These are phyloP conservation scores for Theobroma cacao DNA, from an alignment of 345 rosid species.

Conservation along the genomic window DNA sequence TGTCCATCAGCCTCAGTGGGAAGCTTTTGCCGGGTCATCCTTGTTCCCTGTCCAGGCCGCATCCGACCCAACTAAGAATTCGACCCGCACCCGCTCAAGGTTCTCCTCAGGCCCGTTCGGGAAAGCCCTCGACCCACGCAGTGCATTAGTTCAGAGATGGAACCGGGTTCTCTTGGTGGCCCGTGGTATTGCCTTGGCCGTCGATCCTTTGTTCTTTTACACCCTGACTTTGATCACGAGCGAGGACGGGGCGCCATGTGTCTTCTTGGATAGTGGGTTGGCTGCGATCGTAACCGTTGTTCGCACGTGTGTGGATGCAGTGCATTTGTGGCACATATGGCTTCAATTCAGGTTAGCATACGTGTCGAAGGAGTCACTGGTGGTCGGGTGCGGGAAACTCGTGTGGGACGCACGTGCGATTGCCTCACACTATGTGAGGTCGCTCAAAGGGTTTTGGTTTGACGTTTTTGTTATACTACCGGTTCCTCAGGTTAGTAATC, in stretches of 20 bases:
- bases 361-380: constrained; percentile 78
- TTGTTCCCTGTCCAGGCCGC: constrained; percentile 64
- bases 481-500: constrained; percentile 69
- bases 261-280: constrained; percentile 71
- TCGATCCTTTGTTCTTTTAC: constrained; percentile 88
- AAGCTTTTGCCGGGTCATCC: constrained; percentile 90
- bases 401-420: constrained; percentile 88
- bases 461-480: constrained; percentile 87
- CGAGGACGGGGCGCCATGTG: constrained; percentile 56
- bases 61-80: neutral
- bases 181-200: constrained; percentile 72
- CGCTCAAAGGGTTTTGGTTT: constrained; percentile 82
- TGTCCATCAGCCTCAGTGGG: constrained; percentile 84
- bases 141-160: constrained; percentile 66
- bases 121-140: constrained; percentile 62
- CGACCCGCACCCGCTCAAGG: constrained; percentile 15
- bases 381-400: constrained; percentile 88
- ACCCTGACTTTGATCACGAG: constrained; percentile 52
- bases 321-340: constrained; percentile 73
- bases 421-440: constrained; percentile 60
- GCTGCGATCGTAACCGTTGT: constrained; percentile 66
- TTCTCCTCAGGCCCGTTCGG: constrained; percentile 25
- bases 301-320: constrained; percentile 65
- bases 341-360: constrained; percentile 80
- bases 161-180: constrained; percentile 70